Base-by-base conservation (phyloP, 1,284 basidiomycete genomes). In the Leccinum proliferum region DNA sequence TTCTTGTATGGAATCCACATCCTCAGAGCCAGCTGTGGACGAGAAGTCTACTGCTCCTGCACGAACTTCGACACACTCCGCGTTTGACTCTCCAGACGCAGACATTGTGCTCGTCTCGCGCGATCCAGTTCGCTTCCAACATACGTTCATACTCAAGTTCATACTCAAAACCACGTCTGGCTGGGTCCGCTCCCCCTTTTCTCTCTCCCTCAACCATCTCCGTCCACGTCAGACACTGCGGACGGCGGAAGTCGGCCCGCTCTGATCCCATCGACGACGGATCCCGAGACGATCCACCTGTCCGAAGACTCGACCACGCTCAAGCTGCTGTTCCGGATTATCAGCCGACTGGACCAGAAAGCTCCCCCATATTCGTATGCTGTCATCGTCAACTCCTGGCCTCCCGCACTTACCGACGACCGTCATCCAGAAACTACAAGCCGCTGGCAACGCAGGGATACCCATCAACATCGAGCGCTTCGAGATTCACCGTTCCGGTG, bases 81-180 rank as follows among this genome's bases (percentile, higher is more conserved):
- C 76, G 3, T 86, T 87, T 68, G 73, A 77, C 46, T 78, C 76
- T 52, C 69, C 71, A 11, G 81, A 82, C 48, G 81, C 77, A 21
- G 84, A 87, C 62, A 75, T 85, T 21, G 72, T 86, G 15, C 70
- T 84, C 1, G 74, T 70, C 55, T 70, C 81, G 5, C 77, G 75
- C 58, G 79, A 79, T 61, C 76, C 76, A 12, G 68, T 78, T 53
- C 18, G 25, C 8, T 53, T 88, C 69, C 81, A 80, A 81, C 67
- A 74, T 66, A 58, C 62, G 89, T 57, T 76, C 21, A 76, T 87
- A 14, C 85, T 85, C 63, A 81, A 83, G 0, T 81, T 77, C 70
- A 83, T 81, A 1, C 77, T 88, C 52, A 70, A 81, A 67, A 85
- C 81, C n/a, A 84, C 85, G 0, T 88, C 85, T 2, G 80, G 81